phyloP scores from a whole-genome alignment of 1,284 basidiomycete genomes.

The Apiotrichum veenhuisii region DNA sequence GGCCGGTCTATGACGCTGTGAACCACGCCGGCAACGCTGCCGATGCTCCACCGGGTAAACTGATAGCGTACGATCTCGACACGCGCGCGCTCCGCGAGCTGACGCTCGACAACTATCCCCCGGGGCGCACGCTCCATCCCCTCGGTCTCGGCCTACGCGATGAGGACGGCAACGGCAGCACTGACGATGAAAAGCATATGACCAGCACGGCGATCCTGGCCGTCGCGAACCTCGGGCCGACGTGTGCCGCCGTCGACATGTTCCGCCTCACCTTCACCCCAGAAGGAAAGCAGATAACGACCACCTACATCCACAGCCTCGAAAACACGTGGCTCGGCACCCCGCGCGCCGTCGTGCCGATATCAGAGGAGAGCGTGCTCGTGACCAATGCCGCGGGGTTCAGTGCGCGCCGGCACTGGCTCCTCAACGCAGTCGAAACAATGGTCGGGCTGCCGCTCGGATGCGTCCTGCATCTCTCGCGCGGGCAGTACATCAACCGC shows the following conservation, averaged over 20 bases:
- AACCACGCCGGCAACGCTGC: neutral
- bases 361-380: conserved; percentile 6
- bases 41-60: neutral
- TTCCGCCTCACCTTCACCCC: conserved; percentile 1
- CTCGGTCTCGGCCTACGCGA: conserved; percentile 8
- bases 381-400: conserved; percentile 11
- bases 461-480: neutral
- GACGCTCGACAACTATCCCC: neutral
- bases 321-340: neutral
- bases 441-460: conserved; percentile 3
- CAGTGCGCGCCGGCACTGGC: neutral
- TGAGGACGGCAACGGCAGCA: neutral
- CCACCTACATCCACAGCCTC: neutral
- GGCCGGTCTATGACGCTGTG: conserved; percentile 8
- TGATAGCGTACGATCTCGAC: conserved; percentile 3
- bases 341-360: conserved; percentile 11
- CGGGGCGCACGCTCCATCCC: conserved; percentile 1
- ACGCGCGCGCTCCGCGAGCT: neutral
- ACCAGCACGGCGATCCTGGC: conserved; percentile 2
- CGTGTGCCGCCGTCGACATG: conserved; percentile 6
- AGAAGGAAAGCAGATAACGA: neutral
- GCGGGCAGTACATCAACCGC: neutral
- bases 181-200: too few species aligned
- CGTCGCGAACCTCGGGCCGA: conserved; percentile 4
- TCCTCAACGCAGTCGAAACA: conserved; percentile 5